These are phyloP conservation scores for Phytophthora lateralis DNA, from an alignment of 352 stramenopile genomes.

Conservation along the genomic window DNA sequence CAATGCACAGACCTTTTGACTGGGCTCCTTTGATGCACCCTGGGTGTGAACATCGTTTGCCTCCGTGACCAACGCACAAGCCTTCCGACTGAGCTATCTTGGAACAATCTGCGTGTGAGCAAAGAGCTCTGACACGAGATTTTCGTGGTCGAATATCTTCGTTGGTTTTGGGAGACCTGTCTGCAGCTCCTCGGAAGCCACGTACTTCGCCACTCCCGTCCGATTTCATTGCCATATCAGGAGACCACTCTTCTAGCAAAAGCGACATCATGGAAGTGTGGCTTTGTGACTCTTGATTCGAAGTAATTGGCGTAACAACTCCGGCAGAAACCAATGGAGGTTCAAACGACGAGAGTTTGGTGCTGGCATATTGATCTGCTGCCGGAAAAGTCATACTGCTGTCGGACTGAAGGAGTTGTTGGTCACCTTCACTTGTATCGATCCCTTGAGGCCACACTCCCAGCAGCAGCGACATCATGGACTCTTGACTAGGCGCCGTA, in stretches of 20 bases:
- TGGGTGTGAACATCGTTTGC: constrained; percentile 20
- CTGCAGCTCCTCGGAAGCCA: background rate
- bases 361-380: background rate
- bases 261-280: constrained; percentile 28
- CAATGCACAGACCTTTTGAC: constrained; percentile 19
- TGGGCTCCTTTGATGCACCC: constrained; percentile 25
- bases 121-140: constrained; percentile 13
- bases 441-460: constrained; percentile 10
- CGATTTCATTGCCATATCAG: background rate
- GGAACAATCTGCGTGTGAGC: constrained; percentile 2
- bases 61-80: constrained; percentile 21
- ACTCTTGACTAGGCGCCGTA: background rate
- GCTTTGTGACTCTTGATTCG: background rate
- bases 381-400: background rate
- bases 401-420: background rate
- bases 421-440: background rate
- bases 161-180: background rate
- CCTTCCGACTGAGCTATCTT: constrained; percentile 31
- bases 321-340: background rate
- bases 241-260: constrained; percentile 17
- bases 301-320: background rate
- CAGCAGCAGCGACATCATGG: constrained; percentile 30
- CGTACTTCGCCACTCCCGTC: background rate
- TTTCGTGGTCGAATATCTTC: background rate
- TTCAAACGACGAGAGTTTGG: constrained; percentile 1